A percentile compares a stretch with the other conserved stretches of the same genome.
These are phyloP conservation scores for Monosiga brevicollis DNA, from an alignment of 78 protist genomes.

Conservation along the genomic window DNA sequence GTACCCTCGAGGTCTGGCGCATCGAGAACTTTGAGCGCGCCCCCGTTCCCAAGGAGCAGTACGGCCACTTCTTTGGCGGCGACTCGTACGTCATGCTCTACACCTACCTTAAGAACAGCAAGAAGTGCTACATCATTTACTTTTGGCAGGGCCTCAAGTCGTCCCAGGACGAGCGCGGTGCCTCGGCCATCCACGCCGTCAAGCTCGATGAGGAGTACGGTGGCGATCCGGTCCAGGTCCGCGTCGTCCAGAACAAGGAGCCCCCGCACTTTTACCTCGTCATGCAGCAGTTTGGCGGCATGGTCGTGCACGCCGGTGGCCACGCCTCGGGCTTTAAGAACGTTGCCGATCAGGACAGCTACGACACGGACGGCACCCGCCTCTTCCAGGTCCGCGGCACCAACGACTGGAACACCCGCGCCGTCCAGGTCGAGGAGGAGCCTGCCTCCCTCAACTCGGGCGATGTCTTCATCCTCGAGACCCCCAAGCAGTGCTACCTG, in stretches of 20 bases:
- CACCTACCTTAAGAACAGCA: conserved; percentile 8
- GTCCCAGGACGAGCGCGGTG: conserved; percentile 25
- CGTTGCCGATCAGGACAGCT: not conserved
- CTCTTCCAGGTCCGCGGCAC: conserved; percentile 45
- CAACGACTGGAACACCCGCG: conserved; percentile 4
- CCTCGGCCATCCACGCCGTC: conserved; percentile 37
- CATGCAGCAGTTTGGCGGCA: conserved; percentile 14
- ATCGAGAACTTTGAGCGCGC: not conserved
- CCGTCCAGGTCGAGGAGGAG: conserved; percentile 1
- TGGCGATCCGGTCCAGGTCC: conserved; percentile 27
- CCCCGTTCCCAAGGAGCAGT: not conserved
- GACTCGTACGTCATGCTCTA: conserved; percentile 45
- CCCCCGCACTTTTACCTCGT: conserved; percentile 31
- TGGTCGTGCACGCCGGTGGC: conserved; percentile 37
- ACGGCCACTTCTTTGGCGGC: conserved; percentile 42
- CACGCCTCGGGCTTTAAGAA: conserved; percentile 1
- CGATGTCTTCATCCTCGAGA: conserved; percentile 19
- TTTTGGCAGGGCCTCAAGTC: conserved; percentile 49
- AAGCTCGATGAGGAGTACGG: conserved; percentile 25
- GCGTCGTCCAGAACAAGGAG: conserved; percentile 42
- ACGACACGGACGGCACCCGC: conserved; percentile 11
- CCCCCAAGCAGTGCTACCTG: conserved; percentile 4
- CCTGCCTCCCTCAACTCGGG: conserved; percentile 33
- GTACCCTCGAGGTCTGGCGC: conserved; percentile 11
- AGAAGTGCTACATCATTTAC: conserved; percentile 10